Percentiles rank a stretch among this genome's conserved stretches.
Conservation (phyloP, 257 asterid genomes). For the Rehmannia glutinosa region DNA sequence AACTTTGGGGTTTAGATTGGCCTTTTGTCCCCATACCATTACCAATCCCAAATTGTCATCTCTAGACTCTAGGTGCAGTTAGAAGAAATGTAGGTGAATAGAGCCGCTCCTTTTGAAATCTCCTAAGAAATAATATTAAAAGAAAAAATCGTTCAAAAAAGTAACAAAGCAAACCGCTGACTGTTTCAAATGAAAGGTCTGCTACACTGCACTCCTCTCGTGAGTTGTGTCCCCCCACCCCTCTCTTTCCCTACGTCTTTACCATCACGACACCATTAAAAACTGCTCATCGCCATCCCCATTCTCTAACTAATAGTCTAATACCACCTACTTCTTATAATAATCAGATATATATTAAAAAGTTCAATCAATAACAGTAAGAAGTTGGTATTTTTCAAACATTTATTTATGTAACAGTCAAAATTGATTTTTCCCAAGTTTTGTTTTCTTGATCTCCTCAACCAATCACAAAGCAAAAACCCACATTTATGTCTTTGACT, state of each 20-base stretch:
- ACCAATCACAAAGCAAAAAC: too few species aligned
- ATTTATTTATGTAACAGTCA: slow-evolving; percentile 18
- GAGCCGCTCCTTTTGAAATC: too few species aligned
- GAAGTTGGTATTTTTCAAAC: neutral
- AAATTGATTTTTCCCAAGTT: slow-evolving; percentile 8
- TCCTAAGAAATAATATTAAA: neutral
- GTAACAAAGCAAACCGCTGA: slow-evolving; percentile 6
- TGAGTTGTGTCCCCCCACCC: slow-evolving; percentile 7
- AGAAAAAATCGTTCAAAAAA: neutral
- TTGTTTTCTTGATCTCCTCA: slow-evolving; percentile 22
- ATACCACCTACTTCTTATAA: slow-evolving; percentile 9
- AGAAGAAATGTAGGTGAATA: too few species aligned
- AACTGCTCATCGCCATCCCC: slow-evolving; percentile 10
- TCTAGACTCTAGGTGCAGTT: too few species aligned
- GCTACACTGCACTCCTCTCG: slow-evolving; percentile 28
- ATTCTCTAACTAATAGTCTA: slow-evolving; percentile 4
- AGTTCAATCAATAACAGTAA: neutral
- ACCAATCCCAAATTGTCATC: too few species aligned
- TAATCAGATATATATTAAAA: neutral
- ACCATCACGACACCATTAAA: slow-evolving; percentile 12
- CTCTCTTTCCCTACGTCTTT: neutral
- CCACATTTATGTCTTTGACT: slow-evolving; percentile 20
- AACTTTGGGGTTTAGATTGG: too few species aligned
- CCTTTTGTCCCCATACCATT: too few species aligned
- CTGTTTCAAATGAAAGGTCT: slow-evolving; percentile 19